These are phyloP conservation scores for Wickerhamiella galacta DNA, from an alignment of 805 yeast species.

Conservation along the genomic window DNA sequence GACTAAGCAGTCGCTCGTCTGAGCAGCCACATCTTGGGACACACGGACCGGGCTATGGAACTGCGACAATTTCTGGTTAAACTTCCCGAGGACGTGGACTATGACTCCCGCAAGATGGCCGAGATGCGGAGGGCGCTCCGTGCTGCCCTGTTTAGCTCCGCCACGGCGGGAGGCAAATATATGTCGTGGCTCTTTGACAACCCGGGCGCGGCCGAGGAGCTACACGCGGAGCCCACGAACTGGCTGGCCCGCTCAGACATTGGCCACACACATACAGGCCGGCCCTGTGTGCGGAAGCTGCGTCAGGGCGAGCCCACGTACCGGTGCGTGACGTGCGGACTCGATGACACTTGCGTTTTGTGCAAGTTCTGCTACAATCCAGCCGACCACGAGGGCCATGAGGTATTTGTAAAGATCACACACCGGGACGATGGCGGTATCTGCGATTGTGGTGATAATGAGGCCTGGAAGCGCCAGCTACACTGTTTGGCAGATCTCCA, in stretches of 20 bases:
- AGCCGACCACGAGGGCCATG: conserved; percentile 55
- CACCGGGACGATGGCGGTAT: conserved; percentile 54
- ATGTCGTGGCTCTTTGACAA: conserved; percentile 10
- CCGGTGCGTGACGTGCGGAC: conserved; percentile 57
- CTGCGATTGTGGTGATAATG: conserved; percentile 82
- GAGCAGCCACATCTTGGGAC: too few relatives aligned
- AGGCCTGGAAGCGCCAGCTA: conserved; percentile 50
- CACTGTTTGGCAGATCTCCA: conserved; percentile 30
- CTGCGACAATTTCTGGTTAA: conserved; percentile 15
- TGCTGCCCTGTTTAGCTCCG: conserved; percentile 28
- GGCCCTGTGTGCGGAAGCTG: conserved; percentile 62
- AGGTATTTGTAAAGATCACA: conserved; percentile 44
- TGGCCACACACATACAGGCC: conserved; percentile 33
- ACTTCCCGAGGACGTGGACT: conserved; percentile 18
- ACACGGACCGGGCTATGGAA: too few relatives aligned
- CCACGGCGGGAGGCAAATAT: conserved; percentile 28
- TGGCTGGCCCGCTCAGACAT: conserved; percentile 12
- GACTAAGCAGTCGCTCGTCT: too few relatives aligned
- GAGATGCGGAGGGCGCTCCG: conserved; percentile 20
- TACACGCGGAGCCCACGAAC: conserved; percentile 5
- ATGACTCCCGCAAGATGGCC: conserved; percentile 12
- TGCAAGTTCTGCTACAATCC: conserved; percentile 63
- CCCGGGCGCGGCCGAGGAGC: not conserved
- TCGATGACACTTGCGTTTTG: conserved; percentile 70
- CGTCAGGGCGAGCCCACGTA: conserved; percentile 69